Percentiles rank a stretch among this genome's conserved stretches.
Evolutionary conservation across 2,329 filamentous ascomycete species (phyloP).

Genomic region (Colletotrichum costaricense): DNA sequence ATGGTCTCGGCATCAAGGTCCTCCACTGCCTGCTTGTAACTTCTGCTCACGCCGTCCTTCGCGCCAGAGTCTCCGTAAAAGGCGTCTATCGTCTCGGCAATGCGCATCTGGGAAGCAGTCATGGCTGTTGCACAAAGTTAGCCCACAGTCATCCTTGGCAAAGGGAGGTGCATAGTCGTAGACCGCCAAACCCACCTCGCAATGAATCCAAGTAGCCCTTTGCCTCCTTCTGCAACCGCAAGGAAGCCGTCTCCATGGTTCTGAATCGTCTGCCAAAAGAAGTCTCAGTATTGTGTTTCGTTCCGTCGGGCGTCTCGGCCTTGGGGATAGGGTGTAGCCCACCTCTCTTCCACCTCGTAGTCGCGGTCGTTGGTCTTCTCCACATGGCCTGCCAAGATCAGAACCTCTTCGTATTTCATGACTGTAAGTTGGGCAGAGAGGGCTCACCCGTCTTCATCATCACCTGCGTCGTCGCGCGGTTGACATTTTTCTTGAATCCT

Average conservation of each 20-base stretch:
- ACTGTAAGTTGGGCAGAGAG: neutral
- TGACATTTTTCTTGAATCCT: conserved; percentile 87
- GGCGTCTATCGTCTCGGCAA: conserved; percentile 98
- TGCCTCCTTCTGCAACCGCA: conserved; percentile 94
- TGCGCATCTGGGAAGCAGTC: conserved; percentile 99
- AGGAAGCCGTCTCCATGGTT: conserved; percentile 95
- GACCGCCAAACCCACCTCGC: conserved; percentile 68
- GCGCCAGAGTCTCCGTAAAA: conserved; percentile 98
- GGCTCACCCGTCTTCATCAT: conserved; percentile 97
- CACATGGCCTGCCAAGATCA: conserved; percentile 76
- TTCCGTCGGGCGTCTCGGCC: too few species aligned
- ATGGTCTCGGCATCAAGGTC: conserved; percentile 98
- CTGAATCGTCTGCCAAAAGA: conserved; percentile 79
- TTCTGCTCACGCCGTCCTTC: conserved; percentile 92
- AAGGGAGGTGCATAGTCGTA: neutral
- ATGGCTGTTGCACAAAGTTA: conserved; percentile 68
- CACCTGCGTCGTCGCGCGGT: conserved; percentile 98
- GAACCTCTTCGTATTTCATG: conserved; percentile 1
- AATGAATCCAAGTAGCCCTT: conserved; percentile 98
- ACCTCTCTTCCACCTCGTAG: conserved; percentile 97
- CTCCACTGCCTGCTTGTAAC: conserved; percentile 98
- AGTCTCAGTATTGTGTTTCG: conserved; percentile 34
- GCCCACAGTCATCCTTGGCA: conserved; percentile 31
- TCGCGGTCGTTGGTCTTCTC: conserved; percentile 99
- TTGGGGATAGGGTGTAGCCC: conserved; percentile 34